Evolutionary conservation across 176 grass and related monocot species (phyloP), one percentile per base, ranked within the genome.

Genomic region (Poa pratensis): DNA sequence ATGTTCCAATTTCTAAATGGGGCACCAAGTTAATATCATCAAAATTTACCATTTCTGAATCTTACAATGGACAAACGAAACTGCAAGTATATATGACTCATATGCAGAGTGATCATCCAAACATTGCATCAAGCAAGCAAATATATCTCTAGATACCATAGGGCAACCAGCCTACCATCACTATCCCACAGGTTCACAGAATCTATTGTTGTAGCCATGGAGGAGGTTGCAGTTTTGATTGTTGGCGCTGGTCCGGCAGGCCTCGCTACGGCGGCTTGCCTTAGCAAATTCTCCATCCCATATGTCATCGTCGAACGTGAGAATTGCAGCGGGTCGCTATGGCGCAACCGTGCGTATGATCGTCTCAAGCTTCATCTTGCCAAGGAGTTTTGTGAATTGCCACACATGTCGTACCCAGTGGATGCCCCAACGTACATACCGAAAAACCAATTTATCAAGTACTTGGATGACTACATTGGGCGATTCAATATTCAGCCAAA

Each of bases 381-480:
- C 22, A 59, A 59, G 57, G 57, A 59, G 3, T 59, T 59, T 59
- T 59, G 57, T 59, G 57, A 59, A 9, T 59, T 59, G 57, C 57
- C 57, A 23, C n/a, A 59, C 57, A 59, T 59, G 57, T 59, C 57
- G 22, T 59, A 59, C 57, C 57, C 57, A 59, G n/a, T 59, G 3
- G 57, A 59, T 59, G 9, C 57, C 9, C 57, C n/a, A 24, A 59
- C 57, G 1, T 59, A 59, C 57, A 24, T 59, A 59, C 57, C 57
- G 2, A 59, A 59, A 59, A 11, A 59, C n/a, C 9, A 22, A 23
- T 59, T 59, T 59, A 20, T 59, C n/a, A 59, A 22, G n/a, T 59
- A 59, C 57, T 59, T 59, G 57, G 57, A 59, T 59, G 57, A 24
- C 57, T 59, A 59, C n/a, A 59, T 59, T 59, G 57, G 22, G n/a